A percentile compares a stretch with the other conserved stretches of the same genome.
phyloP scores from a whole-genome alignment of 228 moss, liverwort and hornwort genomes.

The Sphagnum magellanicum region DNA sequence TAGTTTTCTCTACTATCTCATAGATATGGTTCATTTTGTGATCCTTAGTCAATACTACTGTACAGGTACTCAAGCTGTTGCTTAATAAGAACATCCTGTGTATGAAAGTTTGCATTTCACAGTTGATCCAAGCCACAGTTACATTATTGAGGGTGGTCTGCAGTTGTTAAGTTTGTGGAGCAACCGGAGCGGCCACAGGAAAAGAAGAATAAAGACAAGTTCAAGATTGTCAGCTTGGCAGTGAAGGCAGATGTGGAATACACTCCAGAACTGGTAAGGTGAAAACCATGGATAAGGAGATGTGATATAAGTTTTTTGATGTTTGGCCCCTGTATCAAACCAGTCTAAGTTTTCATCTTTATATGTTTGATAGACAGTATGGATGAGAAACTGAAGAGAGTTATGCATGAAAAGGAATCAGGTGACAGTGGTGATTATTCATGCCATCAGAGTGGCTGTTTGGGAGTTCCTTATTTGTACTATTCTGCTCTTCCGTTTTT shows the following conservation, averaged over 20 bases:
- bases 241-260: slow-evolving; percentile 47
- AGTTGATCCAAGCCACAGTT: neutral
- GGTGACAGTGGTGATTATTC: neutral
- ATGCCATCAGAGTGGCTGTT: too few relatives aligned
- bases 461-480: too few relatives aligned
- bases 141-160: neutral
- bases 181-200: slow-evolving; percentile 49
- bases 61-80: too few relatives aligned
- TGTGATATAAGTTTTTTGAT: too few relatives aligned
- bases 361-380: too few relatives aligned
- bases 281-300: neutral
- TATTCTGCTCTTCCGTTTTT: too few relatives aligned
- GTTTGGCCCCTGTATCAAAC: too few relatives aligned
- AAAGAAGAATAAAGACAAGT: slow-evolving; percentile 45
- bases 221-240: slow-evolving; percentile 55
- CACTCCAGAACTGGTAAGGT: slow-evolving; percentile 46
- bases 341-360: too few relatives aligned
- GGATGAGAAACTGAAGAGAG: too few relatives aligned
- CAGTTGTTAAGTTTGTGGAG: slow-evolving; percentile 59
- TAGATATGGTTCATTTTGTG: neutral
- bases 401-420: too few relatives aligned
- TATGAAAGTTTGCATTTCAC: neutral
- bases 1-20: too few relatives aligned
- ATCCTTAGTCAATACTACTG: neutral
- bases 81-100: neutral